A percentile compares a stretch with the other conserved stretches of the same genome.
phyloP scores from a whole-genome alignment of 2,329 filamentous ascomycete genomes.

The Curvularia sp. region DNA sequence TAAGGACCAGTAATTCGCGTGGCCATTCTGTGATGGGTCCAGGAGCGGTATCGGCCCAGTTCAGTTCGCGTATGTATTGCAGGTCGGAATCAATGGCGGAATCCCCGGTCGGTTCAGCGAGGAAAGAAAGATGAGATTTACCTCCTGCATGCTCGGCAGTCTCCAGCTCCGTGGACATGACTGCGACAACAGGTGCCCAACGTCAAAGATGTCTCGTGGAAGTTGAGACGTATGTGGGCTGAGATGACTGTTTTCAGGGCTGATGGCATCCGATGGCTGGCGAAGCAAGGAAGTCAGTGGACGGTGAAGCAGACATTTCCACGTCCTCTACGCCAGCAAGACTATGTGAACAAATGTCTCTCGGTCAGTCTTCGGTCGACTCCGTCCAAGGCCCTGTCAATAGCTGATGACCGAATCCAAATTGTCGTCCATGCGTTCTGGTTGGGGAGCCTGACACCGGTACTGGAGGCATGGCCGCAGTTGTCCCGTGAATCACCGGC shows the following conservation, averaged over 20 bases:
- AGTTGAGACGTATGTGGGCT: not conserved
- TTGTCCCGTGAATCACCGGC: conserved; percentile 1
- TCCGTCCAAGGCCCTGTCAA: not conserved
- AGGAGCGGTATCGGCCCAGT: conserved; percentile 8
- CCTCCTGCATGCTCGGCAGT: not conserved
- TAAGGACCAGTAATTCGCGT: conserved; percentile 8
- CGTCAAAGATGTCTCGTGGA: not conserved
- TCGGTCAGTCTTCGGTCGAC: conserved; percentile 6
- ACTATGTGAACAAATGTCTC: conserved; percentile 2
- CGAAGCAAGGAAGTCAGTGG: not conserved
- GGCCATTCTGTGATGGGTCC: conserved; percentile 9
- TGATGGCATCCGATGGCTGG: conserved; percentile 1
- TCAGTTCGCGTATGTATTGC: conserved; percentile 4
- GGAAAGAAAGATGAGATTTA: conserved; percentile 8
- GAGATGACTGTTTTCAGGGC: not conserved
- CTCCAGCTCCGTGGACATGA: conserved; percentile 5
- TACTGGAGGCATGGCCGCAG: conserved; percentile 5
- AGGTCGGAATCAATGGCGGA: conserved; percentile 8
- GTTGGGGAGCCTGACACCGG: conserved; percentile 3
- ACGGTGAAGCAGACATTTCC: not conserved
- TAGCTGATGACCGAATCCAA: not conserved
- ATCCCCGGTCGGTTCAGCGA: conserved; percentile 6
- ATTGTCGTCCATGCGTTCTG: not conserved
- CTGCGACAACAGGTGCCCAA: not conserved
- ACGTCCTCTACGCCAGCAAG: conserved; percentile 1